Base-by-base conservation (phyloP, 345 rosid genomes). In the Bretschneidera sinensis region DNA sequence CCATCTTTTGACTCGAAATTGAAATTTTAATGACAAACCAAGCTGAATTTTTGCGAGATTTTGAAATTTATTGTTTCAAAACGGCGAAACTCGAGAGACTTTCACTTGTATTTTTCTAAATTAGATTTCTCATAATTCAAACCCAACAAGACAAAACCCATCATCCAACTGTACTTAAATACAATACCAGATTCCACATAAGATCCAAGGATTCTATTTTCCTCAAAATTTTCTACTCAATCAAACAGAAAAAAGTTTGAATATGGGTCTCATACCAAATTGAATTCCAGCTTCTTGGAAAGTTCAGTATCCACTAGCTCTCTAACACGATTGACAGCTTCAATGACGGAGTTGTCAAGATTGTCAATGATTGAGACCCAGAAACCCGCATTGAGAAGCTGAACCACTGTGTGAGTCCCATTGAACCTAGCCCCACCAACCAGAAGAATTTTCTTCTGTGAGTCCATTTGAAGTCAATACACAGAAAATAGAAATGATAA, bases 401-500 rank as follows among this genome's bases (percentile, higher is more conserved):
- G 96, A 39, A 90, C 85, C 43, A 79, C 90, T 22, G 96, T 84
- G 73, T 94, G 97, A 24, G 95, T 87, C 0, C 99, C 97, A 57
- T 89, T 88, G 76, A 89, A 94, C 13, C 99, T 97, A 59, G 99
- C 99, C 33, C 99, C 96, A 31, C 97, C 97, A 21, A 97, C 90
- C 24, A 94, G 97, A 57, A 94, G 86, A 66, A 94, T 79, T 21
- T 63, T 73, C 68, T 71, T 79, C 43, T 72, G 84, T 16, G 74
- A 62, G 54, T 65, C 78, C 84, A 83, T 73, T 63, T 34, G 19
- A 24, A 54, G 21, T 2, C 23, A 31, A 33, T 9, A 6, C 47
- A 8, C 9, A 50, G 47, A 48, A 14, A 49, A 51, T 33, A n/a
- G n/a, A n/a, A n/a, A n/a, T n/a, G n/a, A n/a, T n/a, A n/a, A n/a